These are phyloP conservation scores for Diaporthe ilicicola DNA, from an alignment of 2,329 filamentous ascomycete species.

Conservation along the genomic window DNA sequence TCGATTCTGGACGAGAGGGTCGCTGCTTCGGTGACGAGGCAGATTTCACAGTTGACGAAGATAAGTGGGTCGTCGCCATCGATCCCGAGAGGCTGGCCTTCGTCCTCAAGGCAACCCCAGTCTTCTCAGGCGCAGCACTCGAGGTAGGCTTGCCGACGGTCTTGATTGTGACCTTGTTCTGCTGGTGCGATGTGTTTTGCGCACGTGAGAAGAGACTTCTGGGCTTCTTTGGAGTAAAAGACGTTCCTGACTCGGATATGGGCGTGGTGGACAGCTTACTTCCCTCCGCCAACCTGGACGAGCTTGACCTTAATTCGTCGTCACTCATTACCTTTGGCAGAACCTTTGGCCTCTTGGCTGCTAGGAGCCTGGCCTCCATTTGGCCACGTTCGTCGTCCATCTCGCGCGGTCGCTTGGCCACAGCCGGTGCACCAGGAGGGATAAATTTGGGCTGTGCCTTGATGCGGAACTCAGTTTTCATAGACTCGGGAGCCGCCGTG, in stretches of 20 bases:
- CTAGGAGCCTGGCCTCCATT: conserved; percentile 26
- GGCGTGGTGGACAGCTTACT: neutral
- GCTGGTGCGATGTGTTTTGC: neutral
- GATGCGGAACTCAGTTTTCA: conserved; percentile 62
- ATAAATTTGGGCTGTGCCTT: conserved; percentile 49
- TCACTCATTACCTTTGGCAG: conserved; percentile 33
- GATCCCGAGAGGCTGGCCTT: neutral
- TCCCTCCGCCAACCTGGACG: neutral
- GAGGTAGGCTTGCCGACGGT: neutral
- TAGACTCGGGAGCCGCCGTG: conserved; percentile 58
- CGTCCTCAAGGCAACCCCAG: neutral
- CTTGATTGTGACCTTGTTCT: conserved; percentile 21
- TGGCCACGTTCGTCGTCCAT: conserved; percentile 27
- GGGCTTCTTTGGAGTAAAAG: conserved; percentile 2
- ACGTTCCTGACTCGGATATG: neutral
- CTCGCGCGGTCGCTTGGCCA: conserved; percentile 9
- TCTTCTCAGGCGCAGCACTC: neutral
- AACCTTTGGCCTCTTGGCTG: conserved; percentile 34
- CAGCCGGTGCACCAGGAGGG: conserved; percentile 4
- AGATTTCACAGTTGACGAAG: neutral
- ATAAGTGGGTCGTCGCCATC: neutral
- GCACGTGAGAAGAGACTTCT: conserved; percentile 7
- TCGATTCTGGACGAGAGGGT: neutral
- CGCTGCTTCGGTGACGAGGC: neutral
- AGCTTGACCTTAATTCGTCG: neutral